phyloP scores from a whole-genome alignment of 805 yeast genomes.

The Monosporozyma aerobia region DNA sequence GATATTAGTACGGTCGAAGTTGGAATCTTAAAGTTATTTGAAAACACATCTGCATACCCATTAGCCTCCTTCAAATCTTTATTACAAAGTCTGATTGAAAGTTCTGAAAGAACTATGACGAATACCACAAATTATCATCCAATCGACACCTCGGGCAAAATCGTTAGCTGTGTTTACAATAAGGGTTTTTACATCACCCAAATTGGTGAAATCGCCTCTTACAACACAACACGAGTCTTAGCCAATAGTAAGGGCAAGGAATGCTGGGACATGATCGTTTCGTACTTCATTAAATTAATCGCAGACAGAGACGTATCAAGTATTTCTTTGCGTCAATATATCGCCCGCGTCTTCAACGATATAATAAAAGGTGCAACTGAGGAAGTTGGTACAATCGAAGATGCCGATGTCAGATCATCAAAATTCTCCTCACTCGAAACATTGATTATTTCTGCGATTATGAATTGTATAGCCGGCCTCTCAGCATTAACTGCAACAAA shows the following conservation, averaged over 20 bases:
- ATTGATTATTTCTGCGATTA: constrained; percentile 41
- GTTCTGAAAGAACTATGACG: constrained; percentile 14
- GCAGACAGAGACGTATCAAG: constrained; percentile 34
- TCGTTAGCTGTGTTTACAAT: constrained; percentile 42
- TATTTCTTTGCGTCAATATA: constrained; percentile 38
- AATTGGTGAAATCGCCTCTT: constrained; percentile 42
- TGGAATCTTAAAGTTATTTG: constrained; percentile 52
- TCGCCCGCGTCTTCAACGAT: constrained; percentile 44
- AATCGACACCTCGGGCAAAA: constrained; percentile 12
- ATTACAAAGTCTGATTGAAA: constrained; percentile 32
- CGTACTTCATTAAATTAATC: constrained; percentile 39
- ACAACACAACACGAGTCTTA: constrained; percentile 45
- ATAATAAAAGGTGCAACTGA: constrained; percentile 33
- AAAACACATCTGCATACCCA: constrained; percentile 50
- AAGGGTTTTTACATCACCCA: constrained; percentile 45
- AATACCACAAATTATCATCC: constrained; percentile 18
- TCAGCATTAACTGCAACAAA: constrained; percentile 24
- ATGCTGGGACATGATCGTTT: constrained; percentile 42
- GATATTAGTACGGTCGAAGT: constrained; percentile 46
- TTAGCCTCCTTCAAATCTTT: constrained; percentile 41
- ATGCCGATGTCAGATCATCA: constrained; percentile 9
- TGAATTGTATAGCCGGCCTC: constrained; percentile 36
- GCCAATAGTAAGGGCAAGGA: constrained; percentile 24
- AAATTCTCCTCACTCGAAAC: constrained; percentile 32
- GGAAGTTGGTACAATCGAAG: constrained; percentile 19